Percentiles rank a stretch among this genome's conserved stretches.
phyloP scores from a whole-genome alignment of 768 basidiomycete genomes.

The Postia placenta region DNA sequence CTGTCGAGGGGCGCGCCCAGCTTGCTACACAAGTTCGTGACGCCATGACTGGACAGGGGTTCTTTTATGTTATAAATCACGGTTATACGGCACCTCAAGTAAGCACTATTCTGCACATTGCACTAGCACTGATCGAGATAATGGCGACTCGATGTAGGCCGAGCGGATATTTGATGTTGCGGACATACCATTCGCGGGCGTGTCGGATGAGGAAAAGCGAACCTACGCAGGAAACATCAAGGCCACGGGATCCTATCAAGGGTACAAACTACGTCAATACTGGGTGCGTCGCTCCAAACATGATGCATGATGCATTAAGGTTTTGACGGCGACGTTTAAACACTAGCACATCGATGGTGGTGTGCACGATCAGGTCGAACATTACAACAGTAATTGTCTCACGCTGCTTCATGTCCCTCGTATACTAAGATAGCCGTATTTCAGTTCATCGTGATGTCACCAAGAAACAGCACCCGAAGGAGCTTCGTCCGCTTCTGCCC shows the following conservation, averaged over 20 bases:
- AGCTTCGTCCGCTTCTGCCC: constrained; percentile 43
- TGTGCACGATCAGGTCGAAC: constrained; percentile 54
- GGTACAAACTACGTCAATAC: constrained; percentile 48
- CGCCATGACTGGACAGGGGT: constrained; percentile 24
- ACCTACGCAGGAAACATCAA: constrained; percentile 27
- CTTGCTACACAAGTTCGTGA: constrained; percentile 20
- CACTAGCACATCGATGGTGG: constrained; percentile 52
- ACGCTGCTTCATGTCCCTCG: background rate
- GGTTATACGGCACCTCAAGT: constrained; percentile 22
- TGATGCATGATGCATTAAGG: too few relatives aligned
- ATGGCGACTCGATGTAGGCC: constrained; percentile 12
- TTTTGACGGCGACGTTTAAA: background rate
- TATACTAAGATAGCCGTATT: background rate
- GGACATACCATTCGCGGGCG: constrained; percentile 27
- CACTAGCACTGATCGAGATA: too few relatives aligned
- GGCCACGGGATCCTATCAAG: constrained; percentile 43
- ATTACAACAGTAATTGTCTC: constrained; percentile 43
- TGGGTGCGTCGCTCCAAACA: constrained; percentile 38
- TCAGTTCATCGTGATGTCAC: constrained; percentile 46
- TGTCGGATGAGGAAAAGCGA: constrained; percentile 28
- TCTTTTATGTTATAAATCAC: constrained; percentile 28
- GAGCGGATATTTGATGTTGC: constrained; percentile 32
- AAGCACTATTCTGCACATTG: background rate
- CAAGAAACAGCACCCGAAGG: constrained; percentile 43
- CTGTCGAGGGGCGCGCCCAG: constrained; percentile 21